Evolutionary conservation across 2,329 filamentous ascomycete species (phyloP).

Genomic region (Biscogniauxia sp.): DNA sequence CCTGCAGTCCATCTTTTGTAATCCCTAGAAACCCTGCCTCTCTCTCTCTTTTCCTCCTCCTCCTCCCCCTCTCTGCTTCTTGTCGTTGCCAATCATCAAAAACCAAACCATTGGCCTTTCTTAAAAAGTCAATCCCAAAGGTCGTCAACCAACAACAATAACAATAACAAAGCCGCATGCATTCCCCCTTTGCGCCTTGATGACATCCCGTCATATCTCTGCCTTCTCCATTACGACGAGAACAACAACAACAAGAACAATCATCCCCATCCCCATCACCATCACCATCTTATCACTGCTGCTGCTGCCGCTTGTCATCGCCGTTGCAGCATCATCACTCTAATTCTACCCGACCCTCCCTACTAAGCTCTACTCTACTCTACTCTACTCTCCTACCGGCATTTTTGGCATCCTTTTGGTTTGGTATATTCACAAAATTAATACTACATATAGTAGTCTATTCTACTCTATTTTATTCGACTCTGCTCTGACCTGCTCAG

Average conservation of each 20-base stretch:
- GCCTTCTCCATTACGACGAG: background rate
- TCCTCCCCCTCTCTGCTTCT: too few species aligned
- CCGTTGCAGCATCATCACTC: background rate
- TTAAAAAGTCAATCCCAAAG: background rate
- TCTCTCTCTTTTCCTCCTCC: too few species aligned
- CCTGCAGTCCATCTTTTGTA: background rate
- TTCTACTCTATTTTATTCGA: background rate
- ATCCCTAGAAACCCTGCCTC: background rate
- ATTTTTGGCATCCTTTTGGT: background rate
- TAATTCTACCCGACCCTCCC: too few species aligned
- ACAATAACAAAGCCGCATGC: too few species aligned
- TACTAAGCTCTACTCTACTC: too few species aligned
- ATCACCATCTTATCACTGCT: too few species aligned
- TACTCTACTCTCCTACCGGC: background rate
- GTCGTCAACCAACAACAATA: background rate
- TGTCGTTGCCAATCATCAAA: background rate
- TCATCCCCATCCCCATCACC: too few species aligned
- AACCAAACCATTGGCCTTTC: too few species aligned
- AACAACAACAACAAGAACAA: too few species aligned
- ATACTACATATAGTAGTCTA: background rate
- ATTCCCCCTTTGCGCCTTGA: background rate
- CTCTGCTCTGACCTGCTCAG: too few species aligned
- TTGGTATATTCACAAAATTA: background rate
- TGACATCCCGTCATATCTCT: background rate
- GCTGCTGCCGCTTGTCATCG: background rate